Percentiles rank a stretch among this genome's conserved stretches.
Conservation (phyloP, 2,329 filamentous ascomycete species). For the Botryotinia globosa region DNA sequence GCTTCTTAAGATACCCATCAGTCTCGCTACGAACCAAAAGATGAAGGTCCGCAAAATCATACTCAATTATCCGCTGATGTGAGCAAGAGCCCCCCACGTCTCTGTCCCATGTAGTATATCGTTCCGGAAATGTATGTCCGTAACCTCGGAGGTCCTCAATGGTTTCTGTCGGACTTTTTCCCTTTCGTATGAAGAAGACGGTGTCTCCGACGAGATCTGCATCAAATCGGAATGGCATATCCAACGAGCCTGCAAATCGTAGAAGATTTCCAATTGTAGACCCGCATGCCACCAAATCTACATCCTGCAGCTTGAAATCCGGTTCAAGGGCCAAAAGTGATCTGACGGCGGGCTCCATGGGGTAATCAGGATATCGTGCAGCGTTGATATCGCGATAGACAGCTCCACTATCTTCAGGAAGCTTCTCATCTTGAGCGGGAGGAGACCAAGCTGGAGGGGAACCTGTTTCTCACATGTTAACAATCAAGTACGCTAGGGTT, state of each 20-base stretch:
- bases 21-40: constrained; percentile 55
- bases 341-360: constrained; percentile 44
- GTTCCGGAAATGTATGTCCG: constrained; percentile 65
- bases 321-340: constrained; percentile 42
- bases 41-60: constrained; percentile 52
- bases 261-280: constrained; percentile 62
- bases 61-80: constrained; percentile 61
- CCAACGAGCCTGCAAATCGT: constrained; percentile 48
- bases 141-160: constrained; percentile 57
- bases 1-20: constrained; percentile 51
- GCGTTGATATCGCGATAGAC: constrained; percentile 45
- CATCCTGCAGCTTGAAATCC: constrained; percentile 34
- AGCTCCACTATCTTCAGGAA: constrained; percentile 44
- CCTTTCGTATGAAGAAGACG: constrained; percentile 61
- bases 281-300: constrained; percentile 59
- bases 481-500: not conserved
- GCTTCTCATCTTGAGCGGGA: constrained; percentile 34
- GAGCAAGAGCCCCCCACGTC: constrained; percentile 54
- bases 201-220: constrained; percentile 55
- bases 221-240: constrained; percentile 54
- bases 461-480: constrained; percentile 39
- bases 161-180: constrained; percentile 56
- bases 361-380: constrained; percentile 42
- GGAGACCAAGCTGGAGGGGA: constrained; percentile 52
- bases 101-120: constrained; percentile 61